Evolutionary conservation across 306 rosid genomes (phyloP).

Genomic region (Erythrophleum fordii): DNA sequence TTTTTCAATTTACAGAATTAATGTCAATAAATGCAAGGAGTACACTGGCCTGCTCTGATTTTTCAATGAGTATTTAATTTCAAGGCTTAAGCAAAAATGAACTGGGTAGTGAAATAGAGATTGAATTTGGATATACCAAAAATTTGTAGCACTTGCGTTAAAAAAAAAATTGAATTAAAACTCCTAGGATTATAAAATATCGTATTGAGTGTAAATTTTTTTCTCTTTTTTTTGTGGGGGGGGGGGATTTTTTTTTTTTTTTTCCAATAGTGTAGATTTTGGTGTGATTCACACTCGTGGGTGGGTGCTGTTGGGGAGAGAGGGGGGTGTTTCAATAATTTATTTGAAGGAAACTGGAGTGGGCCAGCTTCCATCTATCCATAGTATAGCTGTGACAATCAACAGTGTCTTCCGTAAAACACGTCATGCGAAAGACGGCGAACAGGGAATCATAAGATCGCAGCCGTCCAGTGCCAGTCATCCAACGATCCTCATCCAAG

Average conservation of each 20-base stretch:
- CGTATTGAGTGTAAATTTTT: neutral
- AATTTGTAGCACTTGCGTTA: neutral
- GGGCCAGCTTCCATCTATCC: neutral
- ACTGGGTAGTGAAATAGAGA: neutral
- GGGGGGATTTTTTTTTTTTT: neutral
- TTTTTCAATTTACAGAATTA: neutral
- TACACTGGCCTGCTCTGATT: neutral
- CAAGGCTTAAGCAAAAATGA: too few species aligned
- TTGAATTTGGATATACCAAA: neutral
- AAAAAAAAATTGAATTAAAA: neutral
- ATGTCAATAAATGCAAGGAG: neutral
- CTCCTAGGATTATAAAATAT: neutral
- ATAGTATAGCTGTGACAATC: slow-evolving; percentile 13
- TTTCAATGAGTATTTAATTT: neutral
- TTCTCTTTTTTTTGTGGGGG: too few species aligned
- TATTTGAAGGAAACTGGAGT: neutral
- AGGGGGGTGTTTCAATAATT: neutral
- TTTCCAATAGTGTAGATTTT: too few species aligned
- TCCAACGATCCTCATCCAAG: neutral
- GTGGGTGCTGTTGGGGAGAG: too few species aligned
- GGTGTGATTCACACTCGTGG: too few species aligned
- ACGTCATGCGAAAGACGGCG: slow-evolving; percentile 52
- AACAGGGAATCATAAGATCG: slow-evolving; percentile 36
- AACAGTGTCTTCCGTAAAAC: slow-evolving; percentile 46
- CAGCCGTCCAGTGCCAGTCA: neutral